Evolutionary conservation across 768 basidiomycete species (phyloP).

Genomic region (Panaeolus papilionaceus): DNA sequence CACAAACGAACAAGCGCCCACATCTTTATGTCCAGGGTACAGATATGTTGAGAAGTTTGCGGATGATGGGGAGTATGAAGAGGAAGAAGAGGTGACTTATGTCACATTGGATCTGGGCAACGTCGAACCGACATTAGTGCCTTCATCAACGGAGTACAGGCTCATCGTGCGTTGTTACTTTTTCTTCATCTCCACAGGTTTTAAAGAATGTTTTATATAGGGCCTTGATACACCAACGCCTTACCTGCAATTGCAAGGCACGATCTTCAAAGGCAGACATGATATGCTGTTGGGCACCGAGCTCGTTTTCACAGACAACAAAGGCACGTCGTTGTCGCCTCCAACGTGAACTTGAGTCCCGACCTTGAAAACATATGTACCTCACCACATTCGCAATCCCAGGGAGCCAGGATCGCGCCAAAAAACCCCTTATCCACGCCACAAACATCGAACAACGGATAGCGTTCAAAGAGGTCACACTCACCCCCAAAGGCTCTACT

Average conservation of each 20-base stretch:
- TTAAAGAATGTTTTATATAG: conserved; percentile 37
- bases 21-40: conserved; percentile 61
- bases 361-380: not conserved
- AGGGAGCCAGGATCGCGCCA: conserved; percentile 54
- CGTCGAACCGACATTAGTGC: conserved; percentile 77
- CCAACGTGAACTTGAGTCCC: not conserved
- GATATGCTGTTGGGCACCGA: conserved; percentile 77
- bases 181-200: not conserved
- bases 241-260: conserved; percentile 78
- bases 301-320: conserved; percentile 73
- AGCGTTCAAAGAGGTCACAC: conserved; percentile 72
- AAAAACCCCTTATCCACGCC: conserved; percentile 58
- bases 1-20: conserved; percentile 24
- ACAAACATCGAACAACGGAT: conserved; percentile 73
- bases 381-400: not conserved
- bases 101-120: conserved; percentile 77
- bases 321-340: conserved; percentile 45
- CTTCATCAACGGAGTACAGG: conserved; percentile 71
- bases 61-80: conserved; percentile 69
- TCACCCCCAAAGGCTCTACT: conserved; percentile 46
- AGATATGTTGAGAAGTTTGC: conserved; percentile 72
- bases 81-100: conserved; percentile 66
- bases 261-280: conserved; percentile 74
- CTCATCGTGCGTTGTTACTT: conserved; percentile 62
- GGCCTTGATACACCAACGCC: conserved; percentile 81